Base-by-base conservation (phyloP, 129 eudicot species). In the Dittrichia graveolens region DNA sequence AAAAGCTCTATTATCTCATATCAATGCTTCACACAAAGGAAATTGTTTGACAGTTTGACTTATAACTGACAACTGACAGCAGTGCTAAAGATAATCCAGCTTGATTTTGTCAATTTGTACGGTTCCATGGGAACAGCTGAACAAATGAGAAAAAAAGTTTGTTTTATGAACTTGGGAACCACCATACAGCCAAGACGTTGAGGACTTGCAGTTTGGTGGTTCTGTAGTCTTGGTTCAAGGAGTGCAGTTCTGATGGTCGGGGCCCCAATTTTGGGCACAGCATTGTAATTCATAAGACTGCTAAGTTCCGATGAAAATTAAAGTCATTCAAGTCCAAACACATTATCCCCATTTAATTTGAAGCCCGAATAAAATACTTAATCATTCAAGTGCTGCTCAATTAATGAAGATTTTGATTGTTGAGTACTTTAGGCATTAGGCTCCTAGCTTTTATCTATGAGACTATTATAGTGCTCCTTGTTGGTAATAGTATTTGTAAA, bases 211-310 rank as follows among this genome's bases (percentile, higher is more conserved):
- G 66, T 71, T 72, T 44, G 35, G 35, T 72, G 54, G 31, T 41
- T 40, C 8, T 6, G 13, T 16, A 37, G 53, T 42, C 53, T 43
- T 6, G 14, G 53, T 18, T 42, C 5, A 10, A 44, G 54, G 15
- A 6, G 16, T 15, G 16, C 10, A 14, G 53, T 31, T 58, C 19
- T 44, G 2, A 57, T 42, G 43, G 14, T 43, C 35, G 5, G 4
- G 61, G 38, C n/a, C 24, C 68, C 69, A 61, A 60, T 46, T 1
- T 61, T 61, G 59, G 77, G 18, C 16, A 59, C 68, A n/a, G 5
- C 48, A n/a, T 3, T 44, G 31, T 6, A 43, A 43, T 46, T 57
- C 11, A 44, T 34, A 43, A 57, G 1, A 24, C 31, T 68, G 46
- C 46, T 59, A 44, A 37, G 46, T 31, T 72, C 46, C 77, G 8